Conservation (phyloP, 306 rosid species). For the Fagus sylvatica region DNA sequence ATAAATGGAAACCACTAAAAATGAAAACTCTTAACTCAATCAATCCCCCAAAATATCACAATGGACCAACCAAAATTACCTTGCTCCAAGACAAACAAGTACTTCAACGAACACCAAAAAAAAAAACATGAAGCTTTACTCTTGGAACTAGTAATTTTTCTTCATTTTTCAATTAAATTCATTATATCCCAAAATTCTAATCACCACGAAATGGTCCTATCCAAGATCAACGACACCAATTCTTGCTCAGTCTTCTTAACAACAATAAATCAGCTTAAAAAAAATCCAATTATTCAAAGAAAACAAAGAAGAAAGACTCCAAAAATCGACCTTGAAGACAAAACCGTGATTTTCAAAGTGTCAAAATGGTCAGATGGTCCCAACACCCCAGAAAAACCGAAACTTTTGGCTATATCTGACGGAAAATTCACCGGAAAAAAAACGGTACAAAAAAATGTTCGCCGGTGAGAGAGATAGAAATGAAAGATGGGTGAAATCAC, state of each 20-base stretch:
- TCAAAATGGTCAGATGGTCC: slow-evolving; percentile 4
- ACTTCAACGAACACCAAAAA: slow-evolving; percentile 16
- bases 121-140: slow-evolving; percentile 7
- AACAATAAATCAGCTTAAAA: not conserved
- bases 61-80: slow-evolving; percentile 15
- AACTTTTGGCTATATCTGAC: slow-evolving; percentile 3
- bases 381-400: slow-evolving; percentile 6
- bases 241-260: slow-evolving; percentile 9
- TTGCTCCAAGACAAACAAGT: slow-evolving; percentile 8
- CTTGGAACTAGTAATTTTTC: not conserved
- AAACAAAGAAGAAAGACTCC: slow-evolving; percentile 13
- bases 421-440: not conserved
- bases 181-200: slow-evolving; percentile 22
- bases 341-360: slow-evolving; percentile 32
- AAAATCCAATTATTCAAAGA: slow-evolving; percentile 3
- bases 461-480: slow-evolving; percentile 17
- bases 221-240: not conserved
- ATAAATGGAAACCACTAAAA: not conserved
- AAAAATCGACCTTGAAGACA: slow-evolving; percentile 27
- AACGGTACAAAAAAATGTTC: slow-evolving; percentile 8
- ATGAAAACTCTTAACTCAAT: slow-evolving; percentile 7
- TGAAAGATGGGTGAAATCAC: slow-evolving; percentile 16
- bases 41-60: slow-evolving; percentile 15
- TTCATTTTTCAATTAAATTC: slow-evolving; percentile 1
- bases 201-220: slow-evolving; percentile 6